Conservation (phyloP, 768 basidiomycete species). For the Daedaleopsis sinensis region DNA sequence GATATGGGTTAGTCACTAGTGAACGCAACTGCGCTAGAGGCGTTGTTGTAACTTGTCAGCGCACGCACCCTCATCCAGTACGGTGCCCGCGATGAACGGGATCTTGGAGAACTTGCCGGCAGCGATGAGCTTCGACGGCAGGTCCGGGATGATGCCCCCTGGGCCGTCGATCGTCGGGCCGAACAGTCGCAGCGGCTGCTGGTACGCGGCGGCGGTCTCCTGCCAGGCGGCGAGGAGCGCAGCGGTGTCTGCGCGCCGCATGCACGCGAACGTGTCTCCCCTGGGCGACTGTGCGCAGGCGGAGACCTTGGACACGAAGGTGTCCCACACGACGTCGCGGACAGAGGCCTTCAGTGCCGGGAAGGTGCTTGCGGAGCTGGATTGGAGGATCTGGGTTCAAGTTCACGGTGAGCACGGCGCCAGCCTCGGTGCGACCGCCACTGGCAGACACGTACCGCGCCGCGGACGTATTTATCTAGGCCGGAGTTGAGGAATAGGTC, state of each 20-base stretch:
- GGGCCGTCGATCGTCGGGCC: constrained; percentile 46
- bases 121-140: constrained; percentile 38
- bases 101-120: constrained; percentile 38
- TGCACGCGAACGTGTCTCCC: not conserved
- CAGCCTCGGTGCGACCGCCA: not conserved
- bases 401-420: not conserved
- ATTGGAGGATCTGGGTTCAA: not conserved
- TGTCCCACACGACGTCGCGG: not conserved
- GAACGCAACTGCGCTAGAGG: too few relatives aligned
- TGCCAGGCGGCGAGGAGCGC: not conserved
- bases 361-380: not conserved
- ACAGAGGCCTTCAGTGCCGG: not conserved
- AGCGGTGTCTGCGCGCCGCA: not conserved
- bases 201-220: not conserved
- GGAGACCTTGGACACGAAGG: not conserved
- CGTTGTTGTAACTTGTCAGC: too few relatives aligned
- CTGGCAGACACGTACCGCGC: constrained; percentile 17
- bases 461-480: constrained; percentile 27
- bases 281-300: not conserved
- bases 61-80: constrained; percentile 49
- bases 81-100: constrained; percentile 49
- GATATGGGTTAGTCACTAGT: not conserved
- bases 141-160: constrained; percentile 42
- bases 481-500: constrained; percentile 34
- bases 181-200: constrained; percentile 7